Percentiles rank a stretch among this genome's conserved stretches.
These are phyloP conservation scores for Tillandsia fasciculata DNA, from an alignment of 176 grass and related monocot genomes.

Conservation along the genomic window DNA sequence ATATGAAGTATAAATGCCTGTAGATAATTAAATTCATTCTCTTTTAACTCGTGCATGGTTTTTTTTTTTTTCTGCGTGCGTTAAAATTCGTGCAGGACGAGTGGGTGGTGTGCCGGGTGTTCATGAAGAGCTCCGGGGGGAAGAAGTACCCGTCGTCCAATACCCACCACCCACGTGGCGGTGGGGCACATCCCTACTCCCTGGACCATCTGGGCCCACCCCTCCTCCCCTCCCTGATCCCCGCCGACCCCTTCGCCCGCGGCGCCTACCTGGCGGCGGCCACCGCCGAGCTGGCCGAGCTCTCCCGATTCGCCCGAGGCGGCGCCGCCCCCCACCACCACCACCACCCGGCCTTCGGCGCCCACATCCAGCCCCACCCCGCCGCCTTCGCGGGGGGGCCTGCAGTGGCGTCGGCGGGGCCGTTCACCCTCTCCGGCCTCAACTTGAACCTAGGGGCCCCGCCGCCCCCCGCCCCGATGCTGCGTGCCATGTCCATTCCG, in stretches of 20 bases:
- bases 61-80: too few species aligned
- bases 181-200: slow-evolving; percentile 33
- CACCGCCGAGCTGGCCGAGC: slow-evolving; percentile 38
- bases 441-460: slow-evolving; percentile 51
- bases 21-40: neutral
- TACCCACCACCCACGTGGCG: slow-evolving; percentile 40
- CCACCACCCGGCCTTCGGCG: slow-evolving; percentile 30
- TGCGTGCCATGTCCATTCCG: slow-evolving; percentile 33
- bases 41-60: neutral
- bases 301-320: slow-evolving; percentile 49
- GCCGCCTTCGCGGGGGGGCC: slow-evolving; percentile 2
- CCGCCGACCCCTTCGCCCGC: slow-evolving; percentile 33
- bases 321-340: neutral
- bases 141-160: slow-evolving; percentile 63
- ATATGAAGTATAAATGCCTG: neutral
- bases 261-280: slow-evolving; percentile 25
- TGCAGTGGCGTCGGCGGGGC: slow-evolving; percentile 11
- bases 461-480: neutral
- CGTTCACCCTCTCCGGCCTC: slow-evolving; percentile 45
- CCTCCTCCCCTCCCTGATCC: slow-evolving; percentile 1
- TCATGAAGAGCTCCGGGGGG: slow-evolving; percentile 40
- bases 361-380: slow-evolving; percentile 57
- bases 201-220: slow-evolving; percentile 7
- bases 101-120: slow-evolving; percentile 72
- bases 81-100: slow-evolving; percentile 37